Percentiles rank a stretch among this genome's conserved stretches.
Conservation (phyloP, 1,284 basidiomycete species). For the Ganoderma meredithae region DNA sequence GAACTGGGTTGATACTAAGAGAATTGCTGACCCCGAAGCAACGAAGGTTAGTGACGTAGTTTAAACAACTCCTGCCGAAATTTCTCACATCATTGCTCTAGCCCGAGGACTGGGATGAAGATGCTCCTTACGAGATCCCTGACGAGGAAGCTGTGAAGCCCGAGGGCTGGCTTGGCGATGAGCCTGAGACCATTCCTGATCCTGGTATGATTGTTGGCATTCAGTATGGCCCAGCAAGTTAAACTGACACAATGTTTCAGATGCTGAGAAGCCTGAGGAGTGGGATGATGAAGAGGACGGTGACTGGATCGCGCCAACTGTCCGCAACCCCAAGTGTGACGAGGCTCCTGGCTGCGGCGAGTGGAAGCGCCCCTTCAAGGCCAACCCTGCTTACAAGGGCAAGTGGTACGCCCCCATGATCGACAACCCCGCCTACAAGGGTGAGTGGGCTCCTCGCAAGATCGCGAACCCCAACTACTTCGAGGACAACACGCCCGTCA, state of each 20-base stretch:
- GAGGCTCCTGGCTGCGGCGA: conserved; percentile 94
- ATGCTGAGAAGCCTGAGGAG: conserved; percentile 97
- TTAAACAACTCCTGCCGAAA: conserved; percentile 12
- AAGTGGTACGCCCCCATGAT: conserved; percentile 95
- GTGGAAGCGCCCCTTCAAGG: conserved; percentile 88
- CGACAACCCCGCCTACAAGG: conserved; percentile 98
- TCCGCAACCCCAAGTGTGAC: conserved; percentile 91
- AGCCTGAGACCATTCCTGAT: conserved; percentile 85
- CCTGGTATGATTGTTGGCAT: conserved; percentile 61
- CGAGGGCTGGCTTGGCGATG: conserved; percentile 95
- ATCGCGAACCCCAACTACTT: conserved; percentile 94
- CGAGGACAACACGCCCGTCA: conserved; percentile 88
- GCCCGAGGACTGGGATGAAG: conserved; percentile 97
- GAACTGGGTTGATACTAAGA: conserved; percentile 92
- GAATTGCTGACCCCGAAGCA: conserved; percentile 87
- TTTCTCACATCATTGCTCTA: conserved; percentile 36
- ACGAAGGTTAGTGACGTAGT: conserved; percentile 64
- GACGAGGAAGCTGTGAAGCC: conserved; percentile 92
- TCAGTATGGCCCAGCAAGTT: neutral
- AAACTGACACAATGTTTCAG: conserved; percentile 43
- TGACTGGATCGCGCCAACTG: conserved; percentile 93
- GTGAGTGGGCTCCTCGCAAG: conserved; percentile 92
- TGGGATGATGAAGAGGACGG: conserved; percentile 99
- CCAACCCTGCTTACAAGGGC: conserved; percentile 95
- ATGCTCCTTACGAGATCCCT: conserved; percentile 88